Evolutionary conservation across 164 flowering plant genomes (phyloP).

Genomic region (Hamamelis virginiana): DNA sequence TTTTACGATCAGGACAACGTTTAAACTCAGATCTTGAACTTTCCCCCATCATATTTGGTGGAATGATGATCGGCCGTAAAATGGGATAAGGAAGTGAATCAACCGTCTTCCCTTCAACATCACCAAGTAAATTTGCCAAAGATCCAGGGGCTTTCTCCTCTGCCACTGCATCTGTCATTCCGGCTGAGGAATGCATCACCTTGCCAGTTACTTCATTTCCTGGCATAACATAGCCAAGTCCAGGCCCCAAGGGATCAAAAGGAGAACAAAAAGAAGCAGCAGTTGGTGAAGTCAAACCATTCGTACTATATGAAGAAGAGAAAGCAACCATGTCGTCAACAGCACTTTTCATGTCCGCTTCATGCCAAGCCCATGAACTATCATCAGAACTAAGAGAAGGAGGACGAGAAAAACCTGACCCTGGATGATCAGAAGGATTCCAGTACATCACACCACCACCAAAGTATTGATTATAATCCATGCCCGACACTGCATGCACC

Average conservation of each 20-base stretch:
- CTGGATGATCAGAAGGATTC: constrained; percentile 82
- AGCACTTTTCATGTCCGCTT: constrained; percentile 83
- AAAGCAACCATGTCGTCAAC: constrained; percentile 98
- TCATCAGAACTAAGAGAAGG: constrained; percentile 98
- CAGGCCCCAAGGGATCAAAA: constrained; percentile 79
- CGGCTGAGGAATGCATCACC: constrained; percentile 53
- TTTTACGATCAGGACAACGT: constrained; percentile 58
- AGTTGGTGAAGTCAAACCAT: constrained; percentile 90
- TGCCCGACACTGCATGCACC: constrained; percentile 68
- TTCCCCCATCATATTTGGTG: constrained; percentile 73
- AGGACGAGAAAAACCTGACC: constrained; percentile 80
- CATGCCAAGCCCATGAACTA: constrained; percentile 96
- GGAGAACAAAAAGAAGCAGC: constrained; percentile 83
- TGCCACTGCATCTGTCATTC: constrained; percentile 39
- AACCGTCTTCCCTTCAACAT: constrained; percentile 59
- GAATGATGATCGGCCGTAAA: constrained; percentile 81
- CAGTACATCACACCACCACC: constrained; percentile 99
- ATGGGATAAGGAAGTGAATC: constrained; percentile 77
- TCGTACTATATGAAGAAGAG: constrained; percentile 80
- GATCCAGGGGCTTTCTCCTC: constrained; percentile 73
- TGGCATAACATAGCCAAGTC: constrained; percentile 74
- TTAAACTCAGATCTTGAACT: constrained; percentile 75
- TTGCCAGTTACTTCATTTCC: constrained; percentile 67
- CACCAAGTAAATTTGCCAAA: constrained; percentile 48
- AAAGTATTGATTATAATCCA: constrained; percentile 88